A percentile compares a stretch with the other conserved stretches of the same genome.
phyloP scores from a whole-genome alignment of 2,329 filamentous ascomycete species.

The Claviceps sorghi region DNA sequence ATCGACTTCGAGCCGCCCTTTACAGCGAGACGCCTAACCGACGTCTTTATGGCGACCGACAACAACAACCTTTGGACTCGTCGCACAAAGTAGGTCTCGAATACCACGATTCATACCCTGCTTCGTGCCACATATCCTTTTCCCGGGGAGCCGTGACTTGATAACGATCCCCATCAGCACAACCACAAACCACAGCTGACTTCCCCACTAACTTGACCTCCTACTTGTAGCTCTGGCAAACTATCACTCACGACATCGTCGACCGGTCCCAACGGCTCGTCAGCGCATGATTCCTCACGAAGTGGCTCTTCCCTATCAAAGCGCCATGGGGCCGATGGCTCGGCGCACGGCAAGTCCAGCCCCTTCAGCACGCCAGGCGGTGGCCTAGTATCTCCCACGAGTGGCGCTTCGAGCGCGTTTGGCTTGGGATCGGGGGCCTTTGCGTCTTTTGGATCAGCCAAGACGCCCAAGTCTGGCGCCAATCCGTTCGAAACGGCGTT shows the following conservation, averaged over 20 bases:
- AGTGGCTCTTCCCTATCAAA: conserved; percentile 46
- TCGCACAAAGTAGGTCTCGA: conserved; percentile 57
- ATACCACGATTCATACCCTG: not conserved
- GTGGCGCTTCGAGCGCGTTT: conserved; percentile 73
- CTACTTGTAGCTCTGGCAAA: conserved; percentile 59
- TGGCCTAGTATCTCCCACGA: conserved; percentile 26
- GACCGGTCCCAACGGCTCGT: conserved; percentile 34
- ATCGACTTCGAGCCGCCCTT: conserved; percentile 7
- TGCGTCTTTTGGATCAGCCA: conserved; percentile 67
- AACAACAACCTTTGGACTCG: conserved; percentile 55
- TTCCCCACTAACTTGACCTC: not conserved
- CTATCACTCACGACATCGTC: conserved; percentile 73
- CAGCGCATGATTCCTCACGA: conserved; percentile 44
- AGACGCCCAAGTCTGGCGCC: conserved; percentile 75
- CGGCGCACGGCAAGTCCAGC: conserved; percentile 62
- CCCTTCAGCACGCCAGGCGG: conserved; percentile 63
- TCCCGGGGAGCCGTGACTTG: not conserved
- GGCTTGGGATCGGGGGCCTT: conserved; percentile 90
- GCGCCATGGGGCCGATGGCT: conserved; percentile 56
- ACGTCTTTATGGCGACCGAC: conserved; percentile 32
- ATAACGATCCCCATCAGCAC: not conserved
- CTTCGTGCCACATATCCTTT: not conserved
- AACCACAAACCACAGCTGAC: not conserved
- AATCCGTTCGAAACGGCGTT: conserved; percentile 66
- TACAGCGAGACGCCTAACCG: conserved; percentile 10